phyloP scores from a whole-genome alignment of 148 eudicot genomes.

The Silene latifolia region DNA sequence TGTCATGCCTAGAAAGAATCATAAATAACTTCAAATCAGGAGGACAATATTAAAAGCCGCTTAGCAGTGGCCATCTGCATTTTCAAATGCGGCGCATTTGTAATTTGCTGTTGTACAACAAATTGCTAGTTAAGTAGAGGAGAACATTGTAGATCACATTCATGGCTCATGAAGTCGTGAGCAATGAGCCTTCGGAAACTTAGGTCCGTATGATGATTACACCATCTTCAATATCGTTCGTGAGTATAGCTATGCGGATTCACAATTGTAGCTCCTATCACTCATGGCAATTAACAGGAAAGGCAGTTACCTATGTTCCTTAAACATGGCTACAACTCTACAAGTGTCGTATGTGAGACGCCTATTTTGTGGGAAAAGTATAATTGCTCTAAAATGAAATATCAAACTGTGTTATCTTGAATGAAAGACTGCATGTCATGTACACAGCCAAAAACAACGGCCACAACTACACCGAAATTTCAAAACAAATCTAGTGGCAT shows the following conservation, averaged over 20 bases:
- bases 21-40: conserved; percentile 5
- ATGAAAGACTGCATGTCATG: not conserved
- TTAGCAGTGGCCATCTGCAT: not conserved
- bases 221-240: not conserved
- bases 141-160: not conserved
- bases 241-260: not conserved
- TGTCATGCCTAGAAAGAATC: conserved; percentile 53
- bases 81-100: not conserved
- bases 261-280: not conserved
- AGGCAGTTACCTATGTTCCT: not conserved
- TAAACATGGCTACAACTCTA: not conserved
- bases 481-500: conserved; percentile 2
- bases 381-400: not conserved
- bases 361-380: not conserved
- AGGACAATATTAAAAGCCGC: not conserved
- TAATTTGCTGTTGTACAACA: not conserved
- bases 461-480: not conserved
- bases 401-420: not conserved
- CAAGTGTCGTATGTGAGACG: not conserved
- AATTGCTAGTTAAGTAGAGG: not conserved
- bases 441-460: not conserved
- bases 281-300: not conserved
- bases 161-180: not conserved
- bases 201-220: not conserved
- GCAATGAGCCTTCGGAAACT: not conserved